phyloP scores from a whole-genome alignment of 1,284 basidiomycete genomes.

The Rhodotorula sp. region DNA sequence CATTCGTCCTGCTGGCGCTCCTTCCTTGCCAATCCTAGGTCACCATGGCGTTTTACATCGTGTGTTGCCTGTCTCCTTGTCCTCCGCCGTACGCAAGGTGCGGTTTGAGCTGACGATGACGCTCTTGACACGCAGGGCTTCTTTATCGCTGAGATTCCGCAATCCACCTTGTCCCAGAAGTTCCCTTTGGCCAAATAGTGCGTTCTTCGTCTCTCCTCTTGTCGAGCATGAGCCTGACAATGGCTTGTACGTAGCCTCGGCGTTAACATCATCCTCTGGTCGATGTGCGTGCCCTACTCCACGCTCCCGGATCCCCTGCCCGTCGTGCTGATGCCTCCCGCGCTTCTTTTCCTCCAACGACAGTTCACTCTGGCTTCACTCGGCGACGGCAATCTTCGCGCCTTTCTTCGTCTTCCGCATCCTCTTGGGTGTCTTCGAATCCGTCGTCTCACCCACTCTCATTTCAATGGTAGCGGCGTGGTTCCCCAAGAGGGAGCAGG shows the following conservation, averaged over 20 bases:
- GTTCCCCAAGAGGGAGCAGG: slow-evolving; percentile 70
- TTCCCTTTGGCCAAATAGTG: slow-evolving; percentile 52
- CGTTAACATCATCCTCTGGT: slow-evolving; percentile 65
- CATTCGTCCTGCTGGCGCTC: too few relatives aligned
- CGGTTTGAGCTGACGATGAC: neutral
- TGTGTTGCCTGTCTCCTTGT: neutral
- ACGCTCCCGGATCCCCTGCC: neutral
- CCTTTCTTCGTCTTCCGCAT: slow-evolving; percentile 57
- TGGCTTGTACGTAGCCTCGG: slow-evolving; percentile 48
- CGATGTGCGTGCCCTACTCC: slow-evolving; percentile 45
- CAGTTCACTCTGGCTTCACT: slow-evolving; percentile 61
- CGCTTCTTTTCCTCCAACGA: neutral
- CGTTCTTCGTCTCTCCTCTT: neutral
- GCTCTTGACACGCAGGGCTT: slow-evolving; percentile 39
- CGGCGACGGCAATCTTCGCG: slow-evolving; percentile 15
- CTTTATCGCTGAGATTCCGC: slow-evolving; percentile 58
- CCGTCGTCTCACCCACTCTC: slow-evolving; percentile 45
- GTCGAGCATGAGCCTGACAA: neutral
- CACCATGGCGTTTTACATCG: slow-evolving; percentile 63
- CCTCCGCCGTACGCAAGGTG: neutral
- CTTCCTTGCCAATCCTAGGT: slow-evolving; percentile 46
- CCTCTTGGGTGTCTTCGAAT: slow-evolving; percentile 58
- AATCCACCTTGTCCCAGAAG: slow-evolving; percentile 66
- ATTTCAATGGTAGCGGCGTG: slow-evolving; percentile 52
- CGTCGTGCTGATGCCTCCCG: neutral